A percentile compares a stretch with the other conserved stretches of the same genome.
phyloP scores from a whole-genome alignment of 2,329 filamentous ascomycete species.

The Plenodomus lindquistii region DNA sequence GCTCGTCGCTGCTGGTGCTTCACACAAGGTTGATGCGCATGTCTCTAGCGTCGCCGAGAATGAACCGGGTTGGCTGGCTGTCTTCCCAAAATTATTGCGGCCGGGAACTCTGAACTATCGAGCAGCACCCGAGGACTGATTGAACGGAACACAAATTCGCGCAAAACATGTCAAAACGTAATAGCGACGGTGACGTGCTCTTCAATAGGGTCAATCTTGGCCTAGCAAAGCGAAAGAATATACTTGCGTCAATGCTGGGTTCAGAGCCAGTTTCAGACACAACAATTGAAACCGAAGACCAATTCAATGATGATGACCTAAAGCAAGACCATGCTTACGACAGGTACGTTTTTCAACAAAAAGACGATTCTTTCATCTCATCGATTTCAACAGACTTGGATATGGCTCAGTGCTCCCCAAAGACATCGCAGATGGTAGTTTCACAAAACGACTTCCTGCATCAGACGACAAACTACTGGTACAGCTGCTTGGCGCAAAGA shows the following conservation, averaged over 20 bases:
- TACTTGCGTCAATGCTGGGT: slow-evolving; percentile 62
- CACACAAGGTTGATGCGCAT: slow-evolving; percentile 32
- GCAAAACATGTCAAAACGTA: slow-evolving; percentile 39
- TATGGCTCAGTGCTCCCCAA: slow-evolving; percentile 44
- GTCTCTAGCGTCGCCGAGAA: slow-evolving; percentile 36
- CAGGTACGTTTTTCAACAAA: slow-evolving; percentile 46
- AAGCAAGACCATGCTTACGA: slow-evolving; percentile 60
- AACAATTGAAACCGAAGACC: slow-evolving; percentile 44
- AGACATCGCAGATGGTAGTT: slow-evolving; percentile 41
- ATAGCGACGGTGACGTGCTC: slow-evolving; percentile 57
- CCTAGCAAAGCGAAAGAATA: slow-evolving; percentile 57
- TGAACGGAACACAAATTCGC: slow-evolving; percentile 6
- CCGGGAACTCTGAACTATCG: slow-evolving; percentile 21
- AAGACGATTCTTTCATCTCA: background rate
- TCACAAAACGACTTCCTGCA: slow-evolving; percentile 40
- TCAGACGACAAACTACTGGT: slow-evolving; percentile 51
- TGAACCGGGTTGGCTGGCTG: slow-evolving; percentile 24
- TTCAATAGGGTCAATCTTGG: slow-evolving; percentile 59
- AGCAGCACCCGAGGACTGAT: slow-evolving; percentile 11
- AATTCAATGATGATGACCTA: slow-evolving; percentile 57
- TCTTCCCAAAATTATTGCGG: slow-evolving; percentile 29
- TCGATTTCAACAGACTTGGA: slow-evolving; percentile 38
- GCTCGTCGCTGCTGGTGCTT: slow-evolving; percentile 28
- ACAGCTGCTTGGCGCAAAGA: slow-evolving; percentile 49
- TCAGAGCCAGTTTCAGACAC: slow-evolving; percentile 46